phyloP scores from a whole-genome alignment of 306 rosid species.

The Vigna trinervia region DNA sequence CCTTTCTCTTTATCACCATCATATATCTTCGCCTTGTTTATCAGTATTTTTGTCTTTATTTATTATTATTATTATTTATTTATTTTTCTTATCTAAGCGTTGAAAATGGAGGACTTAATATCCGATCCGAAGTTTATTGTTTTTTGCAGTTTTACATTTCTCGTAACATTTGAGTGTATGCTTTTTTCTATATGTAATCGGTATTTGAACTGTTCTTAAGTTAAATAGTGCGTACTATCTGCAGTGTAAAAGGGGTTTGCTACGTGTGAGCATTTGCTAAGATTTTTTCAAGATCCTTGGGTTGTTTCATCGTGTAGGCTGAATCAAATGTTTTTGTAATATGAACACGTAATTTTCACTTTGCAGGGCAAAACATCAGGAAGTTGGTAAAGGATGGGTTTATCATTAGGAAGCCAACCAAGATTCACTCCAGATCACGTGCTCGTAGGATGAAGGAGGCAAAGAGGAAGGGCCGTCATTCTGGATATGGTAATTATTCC shows the following conservation, averaged over 20 bases:
- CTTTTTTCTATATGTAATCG: not conserved
- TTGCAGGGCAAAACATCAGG: conserved; percentile 53
- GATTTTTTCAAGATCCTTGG: no score
- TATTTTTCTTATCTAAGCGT: not conserved
- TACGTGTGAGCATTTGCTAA: not conserved
- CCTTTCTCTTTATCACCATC: not conserved
- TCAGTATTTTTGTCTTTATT: not conserved
- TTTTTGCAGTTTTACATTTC: not conserved
- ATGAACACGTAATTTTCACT: not conserved
- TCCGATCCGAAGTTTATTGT: not conserved
- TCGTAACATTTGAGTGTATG: not conserved
- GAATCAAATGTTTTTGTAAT: not conserved
- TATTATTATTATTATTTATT: not conserved
- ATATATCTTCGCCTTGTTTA: not conserved
- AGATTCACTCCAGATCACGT: conserved; percentile 57
- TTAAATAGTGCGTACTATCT: no score
- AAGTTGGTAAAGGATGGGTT: conserved; percentile 57
- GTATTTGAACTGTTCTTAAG: not conserved
- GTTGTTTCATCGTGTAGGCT: not conserved
- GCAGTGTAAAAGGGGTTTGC: not conserved
- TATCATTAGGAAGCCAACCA: conserved; percentile 57
- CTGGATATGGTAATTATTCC: conserved; percentile 49
- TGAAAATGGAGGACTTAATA: not conserved
- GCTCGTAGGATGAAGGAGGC: conserved; percentile 61
- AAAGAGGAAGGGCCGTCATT: conserved; percentile 57